phyloP scores from a whole-genome alignment of 371 early-diverging fungal genomes.

The Conidiobolus incongruus region DNA sequence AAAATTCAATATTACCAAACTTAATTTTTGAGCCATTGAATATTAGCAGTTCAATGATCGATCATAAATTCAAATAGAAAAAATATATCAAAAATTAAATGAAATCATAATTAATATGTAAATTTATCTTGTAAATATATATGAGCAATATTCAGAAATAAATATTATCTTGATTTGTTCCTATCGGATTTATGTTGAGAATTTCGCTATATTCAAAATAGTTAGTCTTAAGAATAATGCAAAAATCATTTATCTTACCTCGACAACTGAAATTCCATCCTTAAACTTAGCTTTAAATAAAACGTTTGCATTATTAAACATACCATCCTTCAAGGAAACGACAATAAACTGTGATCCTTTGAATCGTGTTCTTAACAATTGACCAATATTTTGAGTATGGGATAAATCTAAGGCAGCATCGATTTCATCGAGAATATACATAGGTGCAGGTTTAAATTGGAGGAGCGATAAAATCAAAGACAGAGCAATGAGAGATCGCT shows the following conservation, averaged over 20 bases:
- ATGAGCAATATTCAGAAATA: too few species aligned
- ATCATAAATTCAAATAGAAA: too few species aligned
- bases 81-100: too few species aligned
- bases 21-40: conserved; percentile 15
- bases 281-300: conserved; percentile 88
- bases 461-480: conserved; percentile 92
- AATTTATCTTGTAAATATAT: too few species aligned
- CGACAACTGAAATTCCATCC: conserved; percentile 93
- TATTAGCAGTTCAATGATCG: too few species aligned
- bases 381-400: conserved; percentile 98
- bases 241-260: too few species aligned
- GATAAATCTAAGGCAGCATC: conserved; percentile 98
- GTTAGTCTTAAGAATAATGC: too few species aligned
- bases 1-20: background rate
- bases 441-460: conserved; percentile 98
- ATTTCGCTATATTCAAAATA: too few species aligned
- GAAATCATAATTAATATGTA: too few species aligned
- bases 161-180: too few species aligned
- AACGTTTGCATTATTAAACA: conserved; percentile 99
- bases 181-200: too few species aligned
- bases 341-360: conserved; percentile 97
- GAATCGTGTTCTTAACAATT: conserved; percentile 85
- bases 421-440: conserved; percentile 99
- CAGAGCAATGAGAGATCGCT: conserved; percentile 89
- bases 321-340: conserved; percentile 98